These are phyloP conservation scores for Clathrus columnatus DNA, from an alignment of 768 basidiomycete species.

Conservation along the genomic window DNA sequence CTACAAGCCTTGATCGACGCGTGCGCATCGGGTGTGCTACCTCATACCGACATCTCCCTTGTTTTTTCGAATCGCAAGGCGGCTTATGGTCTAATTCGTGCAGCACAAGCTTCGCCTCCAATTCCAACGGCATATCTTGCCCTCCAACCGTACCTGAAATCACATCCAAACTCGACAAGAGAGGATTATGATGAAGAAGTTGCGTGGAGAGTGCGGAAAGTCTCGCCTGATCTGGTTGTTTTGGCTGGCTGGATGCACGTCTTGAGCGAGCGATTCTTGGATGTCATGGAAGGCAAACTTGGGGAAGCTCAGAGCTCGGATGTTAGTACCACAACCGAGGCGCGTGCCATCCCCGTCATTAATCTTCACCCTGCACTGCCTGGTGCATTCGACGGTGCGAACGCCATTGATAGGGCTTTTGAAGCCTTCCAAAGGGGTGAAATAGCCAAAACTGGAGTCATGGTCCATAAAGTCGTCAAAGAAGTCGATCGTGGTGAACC, in stretches of 20 bases:
- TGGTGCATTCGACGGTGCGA: slow-evolving; percentile 92
- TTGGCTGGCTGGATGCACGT: slow-evolving; percentile 99
- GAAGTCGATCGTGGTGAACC: slow-evolving; percentile 93
- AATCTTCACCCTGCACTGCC: slow-evolving; percentile 96
- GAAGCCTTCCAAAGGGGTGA: slow-evolving; percentile 83
- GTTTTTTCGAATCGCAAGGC: slow-evolving; percentile 91
- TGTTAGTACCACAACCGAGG: not conserved
- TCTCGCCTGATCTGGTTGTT: slow-evolving; percentile 75
- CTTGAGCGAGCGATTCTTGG: slow-evolving; percentile 71
- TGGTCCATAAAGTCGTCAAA: slow-evolving; percentile 90
- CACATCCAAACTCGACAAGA: slow-evolving; percentile 62
- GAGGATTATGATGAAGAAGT: slow-evolving; percentile 81
- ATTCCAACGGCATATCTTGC: slow-evolving; percentile 80
- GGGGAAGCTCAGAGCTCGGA: slow-evolving; percentile 23
- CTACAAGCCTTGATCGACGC: slow-evolving; percentile 95
- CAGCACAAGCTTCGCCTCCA: slow-evolving; percentile 54
- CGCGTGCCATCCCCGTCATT: slow-evolving; percentile 65
- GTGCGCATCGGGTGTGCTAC: slow-evolving; percentile 61
- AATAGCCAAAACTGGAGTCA: slow-evolving; percentile 69
- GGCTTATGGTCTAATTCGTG: slow-evolving; percentile 84
- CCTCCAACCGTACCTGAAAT: slow-evolving; percentile 75
- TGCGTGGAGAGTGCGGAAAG: slow-evolving; percentile 53
- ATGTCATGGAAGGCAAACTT: slow-evolving; percentile 43
- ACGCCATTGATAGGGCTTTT: slow-evolving; percentile 82
- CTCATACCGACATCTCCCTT: slow-evolving; percentile 59